These are phyloP conservation scores for Leccinum pellstonianum DNA, from an alignment of 768 basidiomycete genomes.

Conservation along the genomic window DNA sequence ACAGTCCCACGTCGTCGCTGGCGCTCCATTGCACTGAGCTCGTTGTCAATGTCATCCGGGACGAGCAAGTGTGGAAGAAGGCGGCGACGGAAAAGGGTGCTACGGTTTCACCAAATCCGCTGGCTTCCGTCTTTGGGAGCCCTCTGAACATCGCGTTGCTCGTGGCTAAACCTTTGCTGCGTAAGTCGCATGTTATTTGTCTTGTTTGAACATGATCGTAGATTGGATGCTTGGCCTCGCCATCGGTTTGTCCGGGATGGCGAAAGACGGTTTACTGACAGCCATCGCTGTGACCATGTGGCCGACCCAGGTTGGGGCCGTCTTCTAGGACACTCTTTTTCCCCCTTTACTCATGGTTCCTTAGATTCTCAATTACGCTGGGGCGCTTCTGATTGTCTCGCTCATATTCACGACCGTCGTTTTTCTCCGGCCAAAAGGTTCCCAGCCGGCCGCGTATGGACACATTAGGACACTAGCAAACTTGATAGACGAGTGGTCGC, in stretches of 20 bases:
- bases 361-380: conserved; percentile 30
- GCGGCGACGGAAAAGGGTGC: conserved; percentile 19
- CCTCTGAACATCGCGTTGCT: conserved; percentile 18
- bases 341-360: neutral
- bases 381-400: conserved; percentile 18
- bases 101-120: conserved; percentile 19
- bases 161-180: conserved; percentile 24
- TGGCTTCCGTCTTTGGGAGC: conserved; percentile 24
- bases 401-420: conserved; percentile 17
- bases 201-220: conserved; percentile 4
- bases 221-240: conserved; percentile 36
- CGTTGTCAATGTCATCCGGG: conserved; percentile 29
- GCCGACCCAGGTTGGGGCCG: conserved; percentile 22
- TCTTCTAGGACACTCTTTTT: neutral
- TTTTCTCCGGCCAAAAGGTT: conserved; percentile 18
- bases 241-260: conserved; percentile 18
- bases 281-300: conserved; percentile 27
- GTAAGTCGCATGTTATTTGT: conserved; percentile 16
- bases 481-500: conserved; percentile 38
- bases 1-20: conserved; percentile 21
- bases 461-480: conserved; percentile 36
- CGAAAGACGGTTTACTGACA: conserved; percentile 8
- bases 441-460: conserved; percentile 34
- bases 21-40: conserved; percentile 30
- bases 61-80: conserved; percentile 29